These are phyloP conservation scores for Entomortierella lignicola DNA, from an alignment of 192 early-diverging fungal species.

Conservation along the genomic window DNA sequence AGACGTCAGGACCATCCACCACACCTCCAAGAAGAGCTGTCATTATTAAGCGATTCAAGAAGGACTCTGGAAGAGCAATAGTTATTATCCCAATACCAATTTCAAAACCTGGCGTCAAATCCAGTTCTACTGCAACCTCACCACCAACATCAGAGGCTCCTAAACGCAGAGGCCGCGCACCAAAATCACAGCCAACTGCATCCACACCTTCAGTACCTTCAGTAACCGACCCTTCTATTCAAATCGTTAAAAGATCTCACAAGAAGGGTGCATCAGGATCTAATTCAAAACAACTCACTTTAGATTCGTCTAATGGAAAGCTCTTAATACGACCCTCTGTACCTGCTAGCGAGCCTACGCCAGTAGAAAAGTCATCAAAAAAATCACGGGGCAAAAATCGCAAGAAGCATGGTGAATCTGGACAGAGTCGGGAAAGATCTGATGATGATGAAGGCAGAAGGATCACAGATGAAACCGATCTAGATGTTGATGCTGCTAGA, in stretches of 20 bases:
- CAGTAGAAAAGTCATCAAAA: slow-evolving; percentile 28
- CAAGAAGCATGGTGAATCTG: slow-evolving; percentile 4
- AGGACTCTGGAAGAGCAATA: slow-evolving; percentile 14
- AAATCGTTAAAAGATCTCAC: slow-evolving; percentile 19
- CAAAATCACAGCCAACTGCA: slow-evolving; percentile 1
- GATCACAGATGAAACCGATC: neutral
- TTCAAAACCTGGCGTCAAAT: neutral
- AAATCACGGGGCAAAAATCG: slow-evolving; percentile 18
- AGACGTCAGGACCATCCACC: neutral
- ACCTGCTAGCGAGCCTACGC: neutral
- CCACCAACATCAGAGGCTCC: neutral
- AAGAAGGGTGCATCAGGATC: slow-evolving; percentile 23
- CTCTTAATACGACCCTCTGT: slow-evolving; percentile 16
- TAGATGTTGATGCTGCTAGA: slow-evolving; percentile 1
- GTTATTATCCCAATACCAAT: slow-evolving; percentile 50
- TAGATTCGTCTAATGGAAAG: slow-evolving; percentile 32
- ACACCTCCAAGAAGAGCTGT: slow-evolving; percentile 5
- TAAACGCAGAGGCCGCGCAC: slow-evolving; percentile 18
- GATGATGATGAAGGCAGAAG: slow-evolving; percentile 4
- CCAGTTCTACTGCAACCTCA: neutral
- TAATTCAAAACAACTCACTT: slow-evolving; percentile 10
- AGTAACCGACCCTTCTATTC: neutral
- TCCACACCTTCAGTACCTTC: neutral
- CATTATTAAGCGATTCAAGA: slow-evolving; percentile 12
- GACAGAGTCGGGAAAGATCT: neutral